A percentile compares a stretch with the other conserved stretches of the same genome.
These are phyloP conservation scores for Casaregolazyma lundiana DNA, from an alignment of 1,139 yeast species.

Conservation along the genomic window DNA sequence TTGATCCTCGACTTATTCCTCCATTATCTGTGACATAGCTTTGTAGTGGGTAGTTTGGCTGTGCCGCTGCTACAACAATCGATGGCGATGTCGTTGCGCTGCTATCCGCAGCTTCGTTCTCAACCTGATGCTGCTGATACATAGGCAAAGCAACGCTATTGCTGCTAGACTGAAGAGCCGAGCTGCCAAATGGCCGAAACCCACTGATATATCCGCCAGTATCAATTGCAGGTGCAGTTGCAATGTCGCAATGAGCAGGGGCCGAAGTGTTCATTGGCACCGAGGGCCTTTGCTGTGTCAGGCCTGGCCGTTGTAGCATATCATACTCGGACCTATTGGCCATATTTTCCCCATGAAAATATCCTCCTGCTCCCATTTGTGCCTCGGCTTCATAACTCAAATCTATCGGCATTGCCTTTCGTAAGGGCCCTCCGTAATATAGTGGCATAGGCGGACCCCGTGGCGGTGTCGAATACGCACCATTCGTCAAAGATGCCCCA, in stretches of 20 bases:
- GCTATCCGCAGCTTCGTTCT: not conserved
- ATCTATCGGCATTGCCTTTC: conserved; percentile 4
- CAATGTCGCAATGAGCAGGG: not conserved
- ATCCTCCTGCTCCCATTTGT: conserved; percentile 4
- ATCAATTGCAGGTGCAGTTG: not conserved
- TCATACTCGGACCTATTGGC: conserved; percentile 4
- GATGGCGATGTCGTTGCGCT: conserved; percentile 15
- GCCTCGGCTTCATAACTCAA: conserved; percentile 7
- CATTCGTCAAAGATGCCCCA: not conserved
- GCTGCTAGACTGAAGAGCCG: conserved; percentile 14
- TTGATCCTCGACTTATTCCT: conserved; percentile 12
- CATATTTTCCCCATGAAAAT: conserved; percentile 1
- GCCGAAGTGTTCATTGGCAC: not conserved
- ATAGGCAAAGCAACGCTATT: conserved; percentile 10
- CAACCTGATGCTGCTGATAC: conserved; percentile 7
- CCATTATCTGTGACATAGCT: conserved; percentile 19
- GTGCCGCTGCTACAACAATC: conserved; percentile 13
- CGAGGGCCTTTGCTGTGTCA: conserved; percentile 8
- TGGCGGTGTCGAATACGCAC: not conserved
- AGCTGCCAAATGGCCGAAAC: conserved; percentile 21
- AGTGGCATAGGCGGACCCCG: conserved; percentile 1
- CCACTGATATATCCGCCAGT: conserved; percentile 18
- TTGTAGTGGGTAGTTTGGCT: conserved; percentile 17
- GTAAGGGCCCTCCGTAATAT: conserved; percentile 4
- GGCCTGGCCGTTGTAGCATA: conserved; percentile 16